phyloP scores from a whole-genome alignment of 805 yeast genomes.

The Wilhelminamyces savonicus region DNA sequence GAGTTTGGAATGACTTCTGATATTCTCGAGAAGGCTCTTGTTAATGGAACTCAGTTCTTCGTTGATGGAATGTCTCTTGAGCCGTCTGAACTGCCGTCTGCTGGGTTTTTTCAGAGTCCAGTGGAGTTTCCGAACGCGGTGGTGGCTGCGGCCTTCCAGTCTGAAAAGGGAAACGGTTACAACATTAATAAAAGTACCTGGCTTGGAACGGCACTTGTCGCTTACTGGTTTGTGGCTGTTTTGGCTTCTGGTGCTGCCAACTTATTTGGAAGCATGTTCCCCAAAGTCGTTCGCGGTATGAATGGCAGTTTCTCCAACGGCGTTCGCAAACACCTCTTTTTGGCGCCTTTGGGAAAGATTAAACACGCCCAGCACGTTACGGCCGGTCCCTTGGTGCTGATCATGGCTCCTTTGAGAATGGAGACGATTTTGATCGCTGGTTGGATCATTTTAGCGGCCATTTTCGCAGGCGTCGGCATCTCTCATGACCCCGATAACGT shows the following conservation, averaged over 20 bases:
- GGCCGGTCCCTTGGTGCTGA: constrained; percentile 5
- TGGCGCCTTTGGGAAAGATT: constrained; percentile 29
- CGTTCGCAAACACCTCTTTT: constrained; percentile 19
- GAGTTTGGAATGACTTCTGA: too few relatives aligned
- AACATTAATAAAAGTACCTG: constrained; percentile 35
- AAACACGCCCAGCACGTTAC: constrained; percentile 18
- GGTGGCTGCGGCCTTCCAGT: constrained; percentile 18
- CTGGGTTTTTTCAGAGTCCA: constrained; percentile 27
- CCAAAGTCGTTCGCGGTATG: constrained; percentile 11
- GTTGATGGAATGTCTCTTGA: too few relatives aligned
- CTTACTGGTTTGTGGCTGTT: constrained; percentile 25
- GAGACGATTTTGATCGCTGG: constrained; percentile 39
- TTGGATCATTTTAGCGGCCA: constrained; percentile 30
- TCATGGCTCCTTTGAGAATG: constrained; percentile 45
- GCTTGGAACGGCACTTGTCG: constrained; percentile 23
- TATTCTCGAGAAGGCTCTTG: too few relatives aligned
- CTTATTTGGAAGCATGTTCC: constrained; percentile 15
- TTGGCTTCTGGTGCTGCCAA: constrained; percentile 28
- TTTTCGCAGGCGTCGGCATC: constrained; percentile 19
- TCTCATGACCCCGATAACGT: constrained; percentile 19
- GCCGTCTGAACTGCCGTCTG: too few relatives aligned
- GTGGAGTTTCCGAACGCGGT: constrained; percentile 16
- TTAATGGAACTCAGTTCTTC: constrained; percentile 36
- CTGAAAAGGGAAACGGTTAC: constrained; percentile 20
- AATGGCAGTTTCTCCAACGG: constrained; percentile 5